Percentiles rank a stretch among this genome's conserved stretches.
phyloP scores from a whole-genome alignment of 192 early-diverging fungal species.

The Backusella circina region DNA sequence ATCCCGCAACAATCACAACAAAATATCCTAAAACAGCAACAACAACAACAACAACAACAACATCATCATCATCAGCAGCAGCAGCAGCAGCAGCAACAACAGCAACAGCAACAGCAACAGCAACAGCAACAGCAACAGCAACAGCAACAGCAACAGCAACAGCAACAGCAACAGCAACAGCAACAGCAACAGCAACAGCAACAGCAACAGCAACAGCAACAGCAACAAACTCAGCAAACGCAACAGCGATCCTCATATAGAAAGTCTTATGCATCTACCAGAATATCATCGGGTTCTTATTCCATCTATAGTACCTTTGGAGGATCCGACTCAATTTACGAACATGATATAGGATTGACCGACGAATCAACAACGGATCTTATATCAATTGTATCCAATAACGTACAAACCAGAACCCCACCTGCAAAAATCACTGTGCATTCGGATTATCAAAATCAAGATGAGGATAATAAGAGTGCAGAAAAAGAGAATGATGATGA shows the following conservation, averaged over 20 bases:
- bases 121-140: not conserved
- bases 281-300: slow-evolving; percentile 24
- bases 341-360: not conserved
- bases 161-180: not conserved
- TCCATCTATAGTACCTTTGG: slow-evolving; percentile 26
- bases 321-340: slow-evolving; percentile 6
- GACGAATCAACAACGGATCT: not conserved
- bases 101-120: not conserved
- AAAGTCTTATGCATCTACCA: slow-evolving; percentile 18
- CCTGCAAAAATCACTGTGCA: not conserved
- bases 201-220: not conserved
- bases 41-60: not conserved
- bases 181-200: not conserved
- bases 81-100: not conserved
- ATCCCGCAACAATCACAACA: not conserved
- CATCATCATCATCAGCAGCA: no score
- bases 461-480: not conserved
- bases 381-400: not conserved
- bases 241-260: not conserved
- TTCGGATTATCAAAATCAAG: not conserved
- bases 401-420: not conserved
- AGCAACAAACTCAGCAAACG: not conserved
- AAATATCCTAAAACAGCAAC: not conserved
- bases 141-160: not conserved
- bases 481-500: slow-evolving; percentile 21